Conservation (phyloP, 768 basidiomycete species). For the Dioszegia crocea region DNA sequence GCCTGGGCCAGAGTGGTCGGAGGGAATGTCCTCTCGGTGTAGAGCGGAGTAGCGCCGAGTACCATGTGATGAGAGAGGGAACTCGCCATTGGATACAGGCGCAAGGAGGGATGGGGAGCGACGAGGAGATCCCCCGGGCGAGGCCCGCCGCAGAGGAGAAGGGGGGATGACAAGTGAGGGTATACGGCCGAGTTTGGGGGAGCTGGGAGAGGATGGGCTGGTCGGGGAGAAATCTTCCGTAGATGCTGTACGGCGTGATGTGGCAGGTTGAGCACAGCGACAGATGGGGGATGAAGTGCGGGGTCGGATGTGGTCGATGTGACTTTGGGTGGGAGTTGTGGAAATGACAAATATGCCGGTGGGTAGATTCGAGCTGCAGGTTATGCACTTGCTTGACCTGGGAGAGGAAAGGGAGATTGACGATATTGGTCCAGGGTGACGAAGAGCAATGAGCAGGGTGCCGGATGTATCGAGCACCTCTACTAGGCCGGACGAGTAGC, state of each 20-base stretch:
- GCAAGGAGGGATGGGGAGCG: slow-evolving; percentile 30
- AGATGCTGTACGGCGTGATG: slow-evolving; percentile 6
- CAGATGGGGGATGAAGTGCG: slow-evolving; percentile 11
- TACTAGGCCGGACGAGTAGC: slow-evolving; percentile 13
- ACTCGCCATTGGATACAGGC: slow-evolving; percentile 36
- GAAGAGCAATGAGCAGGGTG: slow-evolving; percentile 55
- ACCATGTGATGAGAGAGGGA: slow-evolving; percentile 40
- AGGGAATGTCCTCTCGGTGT: slow-evolving; percentile 27
- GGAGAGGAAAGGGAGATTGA: slow-evolving; percentile 62
- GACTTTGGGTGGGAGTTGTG: slow-evolving; percentile 63
- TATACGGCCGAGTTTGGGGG: neutral
- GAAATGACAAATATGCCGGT: slow-evolving; percentile 66
- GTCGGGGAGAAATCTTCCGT: slow-evolving; percentile 13
- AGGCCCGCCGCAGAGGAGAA: slow-evolving; percentile 3
- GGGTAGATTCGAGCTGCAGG: slow-evolving; percentile 65
- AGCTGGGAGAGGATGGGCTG: neutral
- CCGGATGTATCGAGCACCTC: slow-evolving; percentile 25
- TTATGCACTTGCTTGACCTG: slow-evolving; percentile 59
- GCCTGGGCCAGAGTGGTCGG: neutral
- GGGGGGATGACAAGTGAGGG: slow-evolving; percentile 26
- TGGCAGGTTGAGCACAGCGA: slow-evolving; percentile 8
- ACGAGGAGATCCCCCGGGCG: slow-evolving; percentile 25
- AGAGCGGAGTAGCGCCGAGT: slow-evolving; percentile 25
- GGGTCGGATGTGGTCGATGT: slow-evolving; percentile 61
- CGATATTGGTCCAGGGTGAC: slow-evolving; percentile 56